Evolutionary conservation across 2,329 filamentous ascomycete species (phyloP), one percentile per base, ranked within the genome.

Genomic region (Pestalotiopsis sp.): DNA sequence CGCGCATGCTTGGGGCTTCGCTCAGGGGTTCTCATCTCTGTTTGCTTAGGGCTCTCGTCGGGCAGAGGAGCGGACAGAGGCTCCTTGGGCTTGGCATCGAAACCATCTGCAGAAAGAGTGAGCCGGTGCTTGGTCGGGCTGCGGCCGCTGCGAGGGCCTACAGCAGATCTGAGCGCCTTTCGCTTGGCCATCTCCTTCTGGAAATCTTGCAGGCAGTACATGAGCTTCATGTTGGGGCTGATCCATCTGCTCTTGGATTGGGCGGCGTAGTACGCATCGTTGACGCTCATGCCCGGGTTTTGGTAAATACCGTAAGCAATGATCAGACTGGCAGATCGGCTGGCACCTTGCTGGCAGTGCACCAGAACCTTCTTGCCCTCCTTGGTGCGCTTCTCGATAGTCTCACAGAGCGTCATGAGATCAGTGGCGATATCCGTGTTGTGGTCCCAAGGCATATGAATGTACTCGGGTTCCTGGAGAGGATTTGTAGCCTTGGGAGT

Each of bases 221-320:
- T 94, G 73, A 97, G 85, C 73, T 93, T 93, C 93, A 97, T 97
- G 79, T 97, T 97, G 0, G 93, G 93, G 69, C 93, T 94, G 74
- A 97, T 95, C 93, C 93, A 97, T 76, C 87, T 90, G 79, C 93
- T 96, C 81, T 92, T 92, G 66, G 89, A 86, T 80, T 97, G 94
- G 2, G 93, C 93, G 2, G 90, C 87, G 77, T 94, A 90, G 77
- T 96, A 96, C 2, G 93, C 92, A 77, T 95, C 92, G 75, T 95
- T 94, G 66, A 95, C 92, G 73, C 87, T 93, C 74, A 94, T 82
- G 5, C 90, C 86, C 1, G 93, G 92, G 70, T 93, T 92, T 76
- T 91, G 91, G 79, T 93, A 96, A 68, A 97, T 82, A 58, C 93
- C 93, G 72, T 95, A 97, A 23, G 93, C 93, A 65, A 97, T 95